These are phyloP conservation scores for Ceratobasidium sp. DNA, from an alignment of 1,284 basidiomycete genomes.

Conservation along the genomic window DNA sequence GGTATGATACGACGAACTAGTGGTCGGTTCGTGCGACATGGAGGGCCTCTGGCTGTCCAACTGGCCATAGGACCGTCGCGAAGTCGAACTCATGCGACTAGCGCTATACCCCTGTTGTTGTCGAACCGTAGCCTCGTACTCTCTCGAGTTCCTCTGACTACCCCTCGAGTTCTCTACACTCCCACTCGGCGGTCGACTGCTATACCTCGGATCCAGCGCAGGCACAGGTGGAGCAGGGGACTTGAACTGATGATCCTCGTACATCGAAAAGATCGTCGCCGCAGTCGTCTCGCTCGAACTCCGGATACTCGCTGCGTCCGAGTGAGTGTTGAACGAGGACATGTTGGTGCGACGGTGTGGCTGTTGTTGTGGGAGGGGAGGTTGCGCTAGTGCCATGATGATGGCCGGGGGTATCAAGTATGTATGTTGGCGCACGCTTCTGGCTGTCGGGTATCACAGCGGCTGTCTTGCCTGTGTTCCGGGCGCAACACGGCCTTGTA, in stretches of 20 bases:
- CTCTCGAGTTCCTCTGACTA: neutral
- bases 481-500: neutral
- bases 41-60: neutral
- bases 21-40: neutral
- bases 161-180: constrained; percentile 12
- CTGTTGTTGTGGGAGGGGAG: neutral
- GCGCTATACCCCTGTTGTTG: neutral
- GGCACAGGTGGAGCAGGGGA: constrained; percentile 15
- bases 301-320: constrained; percentile 29
- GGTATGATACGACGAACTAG: neutral
- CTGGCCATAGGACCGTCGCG: neutral
- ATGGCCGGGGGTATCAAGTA: neutral
- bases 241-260: constrained; percentile 57
- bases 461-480: neutral
- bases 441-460: constrained; percentile 10
- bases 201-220: constrained; percentile 33
- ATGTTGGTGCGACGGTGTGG: neutral
- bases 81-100: neutral
- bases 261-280: constrained; percentile 84
- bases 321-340: constrained; percentile 6
- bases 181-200: constrained; percentile 29
- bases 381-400: neutral
- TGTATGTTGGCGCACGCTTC: too few species aligned
- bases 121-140: neutral
- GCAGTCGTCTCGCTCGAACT: constrained; percentile 66